These are phyloP conservation scores for Wickerhamiella occidentalis DNA, from an alignment of 805 yeast genomes.

Conservation along the genomic window DNA sequence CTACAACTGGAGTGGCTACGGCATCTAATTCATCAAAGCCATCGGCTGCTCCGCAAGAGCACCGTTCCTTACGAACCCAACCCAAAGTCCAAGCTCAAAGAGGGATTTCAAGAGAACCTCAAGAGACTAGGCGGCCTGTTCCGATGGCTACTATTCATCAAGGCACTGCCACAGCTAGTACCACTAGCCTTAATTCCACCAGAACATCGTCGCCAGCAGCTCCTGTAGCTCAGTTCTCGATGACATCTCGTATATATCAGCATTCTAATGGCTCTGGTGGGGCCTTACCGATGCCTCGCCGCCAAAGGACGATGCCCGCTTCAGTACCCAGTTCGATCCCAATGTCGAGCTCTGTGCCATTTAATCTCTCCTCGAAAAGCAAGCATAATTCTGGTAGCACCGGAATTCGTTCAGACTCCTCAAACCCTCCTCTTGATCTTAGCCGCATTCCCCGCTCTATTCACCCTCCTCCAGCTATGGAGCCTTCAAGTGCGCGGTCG, in stretches of 20 bases:
- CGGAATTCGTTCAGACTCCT: background rate
- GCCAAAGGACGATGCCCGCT: background rate
- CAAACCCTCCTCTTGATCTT: background rate
- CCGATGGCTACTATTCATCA: background rate
- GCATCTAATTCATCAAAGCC: background rate
- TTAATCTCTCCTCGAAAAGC: background rate
- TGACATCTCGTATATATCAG: background rate
- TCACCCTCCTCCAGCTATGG: background rate
- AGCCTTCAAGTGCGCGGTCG: background rate
- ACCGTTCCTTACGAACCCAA: background rate
- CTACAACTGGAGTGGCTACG: background rate
- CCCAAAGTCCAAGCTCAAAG: background rate
- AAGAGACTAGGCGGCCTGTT: background rate
- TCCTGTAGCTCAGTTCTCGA: background rate
- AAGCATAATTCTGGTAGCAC: background rate
- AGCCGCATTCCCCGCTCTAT: background rate
- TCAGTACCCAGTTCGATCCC: background rate
- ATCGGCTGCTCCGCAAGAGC: background rate
- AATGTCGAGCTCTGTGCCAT: background rate
- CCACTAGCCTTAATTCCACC: background rate
- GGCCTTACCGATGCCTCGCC: background rate
- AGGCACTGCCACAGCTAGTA: background rate
- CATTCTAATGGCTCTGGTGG: background rate
- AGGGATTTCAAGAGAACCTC: background rate
- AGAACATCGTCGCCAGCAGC: background rate